Percentiles rank a stretch among this genome's conserved stretches.
These are phyloP conservation scores for Colletotrichum lentis DNA, from an alignment of 2,329 filamentous ascomycete species.

Conservation along the genomic window DNA sequence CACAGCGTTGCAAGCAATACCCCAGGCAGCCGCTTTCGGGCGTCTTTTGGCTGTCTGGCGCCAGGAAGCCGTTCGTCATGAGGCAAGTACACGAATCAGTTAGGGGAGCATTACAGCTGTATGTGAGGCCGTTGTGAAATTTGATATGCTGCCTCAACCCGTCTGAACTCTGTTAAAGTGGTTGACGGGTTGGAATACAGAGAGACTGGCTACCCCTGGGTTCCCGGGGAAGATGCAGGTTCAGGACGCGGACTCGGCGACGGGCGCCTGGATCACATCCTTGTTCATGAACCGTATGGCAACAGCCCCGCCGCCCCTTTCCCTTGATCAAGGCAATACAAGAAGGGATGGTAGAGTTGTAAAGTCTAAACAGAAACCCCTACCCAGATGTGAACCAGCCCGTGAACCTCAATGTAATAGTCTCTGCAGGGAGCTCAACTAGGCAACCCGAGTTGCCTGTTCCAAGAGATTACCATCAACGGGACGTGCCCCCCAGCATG, in stretches of 20 bases:
- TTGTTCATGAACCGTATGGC: too few species aligned
- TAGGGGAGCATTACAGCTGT: neutral
- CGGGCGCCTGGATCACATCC: neutral
- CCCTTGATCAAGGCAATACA: too few species aligned
- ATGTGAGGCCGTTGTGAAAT: neutral
- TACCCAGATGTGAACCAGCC: too few species aligned
- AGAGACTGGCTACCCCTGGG: neutral
- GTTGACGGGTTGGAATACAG: neutral
- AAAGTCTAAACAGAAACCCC: too few species aligned
- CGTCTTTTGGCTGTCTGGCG: neutral
- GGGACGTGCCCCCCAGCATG: neutral
- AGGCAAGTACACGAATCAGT: slow-evolving; percentile 19
- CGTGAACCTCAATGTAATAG: too few species aligned
- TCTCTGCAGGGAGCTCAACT: too few species aligned
- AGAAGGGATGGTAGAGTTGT: too few species aligned
- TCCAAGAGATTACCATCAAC: too few species aligned
- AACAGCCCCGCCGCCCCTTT: too few species aligned
- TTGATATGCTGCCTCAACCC: slow-evolving; percentile 8
- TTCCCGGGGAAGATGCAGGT: neutral
- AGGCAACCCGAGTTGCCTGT: too few species aligned
- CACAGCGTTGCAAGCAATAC: neutral
- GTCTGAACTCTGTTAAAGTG: slow-evolving; percentile 15
- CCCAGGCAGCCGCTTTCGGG: neutral
- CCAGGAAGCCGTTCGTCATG: neutral
- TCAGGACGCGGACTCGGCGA: neutral